Evolutionary conservation across 2,329 filamentous ascomycete genomes (phyloP), one percentile per base, ranked within the genome.

Genomic region (Alternaria sp.): DNA sequence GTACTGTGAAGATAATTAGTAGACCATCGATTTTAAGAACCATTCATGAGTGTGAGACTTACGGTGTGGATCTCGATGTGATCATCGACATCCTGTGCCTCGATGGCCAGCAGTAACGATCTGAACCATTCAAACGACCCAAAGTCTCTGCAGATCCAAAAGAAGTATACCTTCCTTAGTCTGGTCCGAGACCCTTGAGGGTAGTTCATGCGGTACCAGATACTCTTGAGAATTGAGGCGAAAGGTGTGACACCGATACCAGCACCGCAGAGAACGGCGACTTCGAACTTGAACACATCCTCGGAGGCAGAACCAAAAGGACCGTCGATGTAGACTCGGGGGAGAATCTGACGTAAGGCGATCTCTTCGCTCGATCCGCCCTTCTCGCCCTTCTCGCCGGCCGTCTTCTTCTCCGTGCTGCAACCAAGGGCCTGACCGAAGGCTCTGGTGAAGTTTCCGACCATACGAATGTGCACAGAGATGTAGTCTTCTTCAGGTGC

Each of bases 201-300:
- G 79, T 92, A 93, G 83, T 93, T 94, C 89, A 94, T 93, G 49
- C 91, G 87, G 82, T 95, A 96, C 92, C 92, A 96, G 79, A 96
- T 94, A 52, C 90, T 93, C 83, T 96, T 96, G 72, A 84, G 73
- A 48, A 84, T 83, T 29, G 80, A 82, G 13, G 82, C 82, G 67
- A 84, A 84, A 5, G 81, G 80, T 10, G 82, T 83, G 4, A 84
- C 81, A 65, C 81, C 81, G 56, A 83, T 83, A 71, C 82, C 82
- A 1, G 81, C 80, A 62, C 81, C 82, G 26, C 82, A 80, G 5
- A 84, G 74, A 6, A 84, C 73, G 2, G 82, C 81, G 39, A 84
- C 77, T 66, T 84, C 82, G 61, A 83, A 84, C 61, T 84, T 95
- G 84, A 95, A 95, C 44, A 96, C 91, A 69, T 95, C 91, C 73